A percentile compares a stretch with the other conserved stretches of the same genome.
phyloP scores from a whole-genome alignment of 2,329 filamentous ascomycete species.

The Sclerotinia subarctica region DNA sequence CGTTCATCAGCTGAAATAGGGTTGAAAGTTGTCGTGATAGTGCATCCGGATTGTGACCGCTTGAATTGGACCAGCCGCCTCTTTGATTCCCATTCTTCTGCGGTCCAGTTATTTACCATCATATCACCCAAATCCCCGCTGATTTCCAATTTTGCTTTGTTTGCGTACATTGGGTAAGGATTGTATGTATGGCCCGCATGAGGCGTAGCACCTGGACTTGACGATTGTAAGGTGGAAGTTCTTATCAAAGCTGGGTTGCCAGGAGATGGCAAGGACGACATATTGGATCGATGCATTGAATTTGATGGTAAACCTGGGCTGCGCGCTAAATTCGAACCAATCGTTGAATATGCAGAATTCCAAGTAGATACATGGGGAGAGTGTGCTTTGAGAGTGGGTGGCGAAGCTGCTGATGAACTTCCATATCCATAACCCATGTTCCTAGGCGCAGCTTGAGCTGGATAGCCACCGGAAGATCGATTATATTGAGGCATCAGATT shows the following conservation, averaged over 20 bases:
- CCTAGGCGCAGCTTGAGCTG: constrained; percentile 41
- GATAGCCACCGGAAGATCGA: constrained; percentile 39
- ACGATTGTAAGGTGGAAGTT: constrained; percentile 61
- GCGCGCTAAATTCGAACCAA: constrained; percentile 43
- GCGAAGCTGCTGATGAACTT: constrained; percentile 42
- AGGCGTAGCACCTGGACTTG: constrained; percentile 46
- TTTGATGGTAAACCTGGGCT: constrained; percentile 43
- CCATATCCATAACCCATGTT: constrained; percentile 44
- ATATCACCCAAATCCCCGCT: constrained; percentile 71
- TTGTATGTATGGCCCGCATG: constrained; percentile 39
- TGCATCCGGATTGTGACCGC: constrained; percentile 76
- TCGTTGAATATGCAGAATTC: constrained; percentile 47
- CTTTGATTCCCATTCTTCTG: constrained; percentile 75
- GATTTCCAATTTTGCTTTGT: constrained; percentile 82
- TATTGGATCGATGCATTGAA: constrained; percentile 25
- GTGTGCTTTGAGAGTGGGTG: constrained; percentile 45
- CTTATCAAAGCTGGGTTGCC: constrained; percentile 61
- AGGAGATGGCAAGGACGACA: constrained; percentile 32
- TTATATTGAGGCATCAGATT: constrained; percentile 39
- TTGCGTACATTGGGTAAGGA: constrained; percentile 66
- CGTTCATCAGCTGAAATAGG: constrained; percentile 76
- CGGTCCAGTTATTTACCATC: constrained; percentile 81
- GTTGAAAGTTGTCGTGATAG: constrained; percentile 76
- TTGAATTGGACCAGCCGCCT: constrained; percentile 86
- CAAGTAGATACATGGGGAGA: constrained; percentile 48